These are phyloP conservation scores for Tephrocybe sp. DNA, from an alignment of 768 basidiomycete genomes.

Conservation along the genomic window DNA sequence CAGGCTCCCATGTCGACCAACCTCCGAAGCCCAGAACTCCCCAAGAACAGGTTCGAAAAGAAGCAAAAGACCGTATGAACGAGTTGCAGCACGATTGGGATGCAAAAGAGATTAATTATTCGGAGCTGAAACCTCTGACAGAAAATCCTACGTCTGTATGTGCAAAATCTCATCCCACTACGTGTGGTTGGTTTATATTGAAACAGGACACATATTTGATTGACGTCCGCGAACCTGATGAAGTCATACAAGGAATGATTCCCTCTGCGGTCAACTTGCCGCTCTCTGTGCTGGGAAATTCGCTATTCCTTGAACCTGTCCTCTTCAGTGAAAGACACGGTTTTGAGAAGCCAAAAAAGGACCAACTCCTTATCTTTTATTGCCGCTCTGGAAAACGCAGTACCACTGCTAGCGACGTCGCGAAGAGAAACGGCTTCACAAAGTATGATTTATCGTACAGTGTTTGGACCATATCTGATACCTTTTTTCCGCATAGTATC, in stretches of 20 bases:
- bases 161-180: slow-evolving; percentile 5
- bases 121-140: slow-evolving; percentile 79
- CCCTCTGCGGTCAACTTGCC: slow-evolving; percentile 92
- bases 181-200: slow-evolving; percentile 13
- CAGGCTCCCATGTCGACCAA: slow-evolving; percentile 7
- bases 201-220: slow-evolving; percentile 68
- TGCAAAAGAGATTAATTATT: slow-evolving; percentile 70
- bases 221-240: slow-evolving; percentile 93
- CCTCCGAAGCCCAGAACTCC: slow-evolving; percentile 23
- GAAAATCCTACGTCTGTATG: slow-evolving; percentile 69
- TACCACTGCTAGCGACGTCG: slow-evolving; percentile 78
- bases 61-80: slow-evolving; percentile 33
- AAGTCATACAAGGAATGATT: slow-evolving; percentile 89
- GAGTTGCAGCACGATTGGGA: slow-evolving; percentile 74
- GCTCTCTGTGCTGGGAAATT: slow-evolving; percentile 69
- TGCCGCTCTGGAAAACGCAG: slow-evolving; percentile 89
- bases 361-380: slow-evolving; percentile 85
- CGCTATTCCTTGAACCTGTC: slow-evolving; percentile 55
- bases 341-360: slow-evolving; percentile 68
- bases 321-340: slow-evolving; percentile 66
- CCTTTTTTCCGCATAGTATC: slow-evolving; percentile 41
- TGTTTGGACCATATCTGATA: neutral
- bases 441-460: slow-evolving; percentile 52
- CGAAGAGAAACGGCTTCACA: slow-evolving; percentile 76
- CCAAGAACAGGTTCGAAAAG: slow-evolving; percentile 33